Conservation (phyloP, 345 rosid genomes). For the Mallotus nudiflorus region DNA sequence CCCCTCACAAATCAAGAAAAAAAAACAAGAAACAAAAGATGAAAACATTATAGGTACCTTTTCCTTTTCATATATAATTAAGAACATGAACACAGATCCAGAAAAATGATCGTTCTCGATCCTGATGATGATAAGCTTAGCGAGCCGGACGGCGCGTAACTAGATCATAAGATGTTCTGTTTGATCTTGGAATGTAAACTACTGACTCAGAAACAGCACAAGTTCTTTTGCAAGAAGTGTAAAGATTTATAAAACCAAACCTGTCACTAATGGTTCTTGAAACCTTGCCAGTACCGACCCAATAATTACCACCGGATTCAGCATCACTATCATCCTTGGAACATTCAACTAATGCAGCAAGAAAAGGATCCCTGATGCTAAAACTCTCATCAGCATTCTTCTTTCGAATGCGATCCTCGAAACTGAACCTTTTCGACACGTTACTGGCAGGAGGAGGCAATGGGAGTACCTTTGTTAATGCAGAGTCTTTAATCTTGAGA, state of each 20-base stretch:
- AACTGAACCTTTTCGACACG: constrained; percentile 29
- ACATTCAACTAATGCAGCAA: constrained; percentile 72
- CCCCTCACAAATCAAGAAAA: background rate
- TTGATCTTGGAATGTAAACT: constrained; percentile 58
- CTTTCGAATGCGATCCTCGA: too few species aligned
- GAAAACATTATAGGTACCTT: background rate
- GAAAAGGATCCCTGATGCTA: constrained; percentile 56
- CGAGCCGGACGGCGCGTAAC: constrained; percentile 29
- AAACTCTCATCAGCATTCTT: too few species aligned
- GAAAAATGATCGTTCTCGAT: background rate
- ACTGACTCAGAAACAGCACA: constrained; percentile 72
- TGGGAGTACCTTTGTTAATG: constrained; percentile 40
- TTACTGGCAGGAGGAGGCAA: constrained; percentile 58
- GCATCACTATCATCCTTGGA: constrained; percentile 50
- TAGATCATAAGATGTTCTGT: constrained; percentile 35
- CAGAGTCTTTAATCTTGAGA: constrained; percentile 31
- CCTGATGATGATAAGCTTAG: constrained; percentile 8
- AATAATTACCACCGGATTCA: background rate
- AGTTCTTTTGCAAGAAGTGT: constrained; percentile 65
- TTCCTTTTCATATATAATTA: background rate
- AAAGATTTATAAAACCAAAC: constrained; percentile 62
- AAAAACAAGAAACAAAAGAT: background rate
- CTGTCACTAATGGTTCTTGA: constrained; percentile 34
- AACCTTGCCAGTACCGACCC: constrained; percentile 35
- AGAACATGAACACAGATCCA: constrained; percentile 7